Evolutionary conservation across 1,284 basidiomycete genomes (phyloP), one percentile per base, ranked within the genome.

Genomic region (Trichosporon coremiiforme): DNA sequence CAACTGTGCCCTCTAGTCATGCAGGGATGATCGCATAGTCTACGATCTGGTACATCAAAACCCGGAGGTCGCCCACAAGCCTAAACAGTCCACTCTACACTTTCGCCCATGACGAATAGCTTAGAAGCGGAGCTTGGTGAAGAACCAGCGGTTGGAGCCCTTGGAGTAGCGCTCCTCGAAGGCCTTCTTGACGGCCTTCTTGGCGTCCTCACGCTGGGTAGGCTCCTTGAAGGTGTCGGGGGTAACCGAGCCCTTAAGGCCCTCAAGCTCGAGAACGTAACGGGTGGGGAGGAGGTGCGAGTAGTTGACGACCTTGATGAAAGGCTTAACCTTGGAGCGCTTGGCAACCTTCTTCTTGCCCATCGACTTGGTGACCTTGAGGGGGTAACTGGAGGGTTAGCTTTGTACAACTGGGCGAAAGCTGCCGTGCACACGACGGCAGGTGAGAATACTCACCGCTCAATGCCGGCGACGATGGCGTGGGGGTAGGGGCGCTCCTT

Each of bases 221-320:
- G 91, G 91, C 87, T 98, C 94, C 87, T 95, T 95, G 90, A 97
- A 96, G 73, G 94, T 95, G 74, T 97, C 94, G 68, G 87, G 82
- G 50, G 88, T 85, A 71, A 95, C 90, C 67, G 88, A 85, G 72
- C 92, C 92, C 88, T 97, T 98, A 80, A 98, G 86, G 70, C 89
- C 89, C 85, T 98, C 95, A 79, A 98, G 87, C 84, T 98, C 95
- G 79, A 98, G 88, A 73, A 92, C 91, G 86, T 98, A 98, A 84
- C 95, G 94, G 76, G 95, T 98, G 68, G 95, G 95, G 90, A 97
- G 95, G 74, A 98, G 88, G 86, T 98, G 95, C 73, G 93, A 92
- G 88, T 97, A 97, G 90, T 98, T 98, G 85, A 97, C 85, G 74
- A 95, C 94, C 90, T 97, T 97, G 88, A 98, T 94, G 86, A 98